Percentiles rank a stretch among this genome's conserved stretches.
Evolutionary conservation across 2,329 filamentous ascomycete species (phyloP).

Genomic region (Diaporthe velutina): DNA sequence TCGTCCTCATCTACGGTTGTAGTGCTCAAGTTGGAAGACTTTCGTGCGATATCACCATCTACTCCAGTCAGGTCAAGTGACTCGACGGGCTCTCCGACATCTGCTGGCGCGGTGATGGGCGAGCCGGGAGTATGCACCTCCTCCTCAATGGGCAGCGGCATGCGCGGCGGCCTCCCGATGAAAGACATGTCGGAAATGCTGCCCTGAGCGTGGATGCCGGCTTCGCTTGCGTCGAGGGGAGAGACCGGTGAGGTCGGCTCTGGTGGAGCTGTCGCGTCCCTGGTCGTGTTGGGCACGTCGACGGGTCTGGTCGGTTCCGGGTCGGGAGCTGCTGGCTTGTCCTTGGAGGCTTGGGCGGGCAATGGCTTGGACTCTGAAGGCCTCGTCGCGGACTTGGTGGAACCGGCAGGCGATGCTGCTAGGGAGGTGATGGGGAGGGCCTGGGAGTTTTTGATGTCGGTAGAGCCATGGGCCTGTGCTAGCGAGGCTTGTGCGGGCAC

Average conservation of each 20-base stretch:
- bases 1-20: constrained; percentile 82
- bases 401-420: constrained; percentile 55
- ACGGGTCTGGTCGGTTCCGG: constrained; percentile 50
- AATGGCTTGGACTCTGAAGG: constrained; percentile 33
- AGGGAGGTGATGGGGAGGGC: constrained; percentile 63
- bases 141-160: constrained; percentile 94
- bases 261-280: constrained; percentile 32
- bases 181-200: constrained; percentile 75
- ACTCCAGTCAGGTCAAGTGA: constrained; percentile 67
- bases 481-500: constrained; percentile 73
- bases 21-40: constrained; percentile 71
- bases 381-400: constrained; percentile 43
- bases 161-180: constrained; percentile 80
- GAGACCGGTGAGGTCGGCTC: constrained; percentile 47
- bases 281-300: constrained; percentile 51
- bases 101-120: constrained; percentile 83
- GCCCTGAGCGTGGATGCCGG: constrained; percentile 62
- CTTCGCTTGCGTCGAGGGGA: constrained; percentile 54
- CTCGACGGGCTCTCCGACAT: constrained; percentile 64
- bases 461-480: constrained; percentile 71
- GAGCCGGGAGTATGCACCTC: constrained; percentile 91
- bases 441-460: constrained; percentile 59
- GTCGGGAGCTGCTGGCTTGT: constrained; percentile 21
- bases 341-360: constrained; percentile 20
- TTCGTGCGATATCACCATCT: constrained; percentile 60